These are phyloP conservation scores for Leccinum broughii DNA, from an alignment of 768 basidiomycete species.

Conservation along the genomic window DNA sequence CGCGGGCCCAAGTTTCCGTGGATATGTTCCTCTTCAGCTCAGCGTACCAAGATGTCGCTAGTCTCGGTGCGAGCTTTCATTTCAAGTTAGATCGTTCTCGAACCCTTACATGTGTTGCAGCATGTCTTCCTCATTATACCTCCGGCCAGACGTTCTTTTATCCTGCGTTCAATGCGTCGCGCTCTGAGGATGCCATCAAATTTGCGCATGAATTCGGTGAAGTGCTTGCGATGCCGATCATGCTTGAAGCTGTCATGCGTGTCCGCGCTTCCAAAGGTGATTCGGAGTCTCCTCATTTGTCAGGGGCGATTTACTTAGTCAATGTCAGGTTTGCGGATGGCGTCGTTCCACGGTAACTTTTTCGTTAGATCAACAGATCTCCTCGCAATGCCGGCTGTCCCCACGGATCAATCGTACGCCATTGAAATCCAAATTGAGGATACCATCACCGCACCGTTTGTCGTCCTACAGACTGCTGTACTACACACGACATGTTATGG, in stretches of 20 bases:
- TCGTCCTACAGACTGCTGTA: conserved; percentile 93
- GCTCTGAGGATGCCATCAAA: conserved; percentile 95
- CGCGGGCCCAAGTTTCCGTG: conserved; percentile 93
- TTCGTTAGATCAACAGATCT: conserved; percentile 97
- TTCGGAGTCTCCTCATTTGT: conserved; percentile 5
- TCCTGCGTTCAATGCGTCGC: conserved; percentile 93
- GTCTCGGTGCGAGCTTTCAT: conserved; percentile 55
- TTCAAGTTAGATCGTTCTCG: neutral
- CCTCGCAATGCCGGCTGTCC: conserved; percentile 94
- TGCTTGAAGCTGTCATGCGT: conserved; percentile 96
- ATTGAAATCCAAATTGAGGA: conserved; percentile 98
- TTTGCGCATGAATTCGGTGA: conserved; percentile 97
- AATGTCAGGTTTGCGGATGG: conserved; percentile 79
- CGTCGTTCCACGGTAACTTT: conserved; percentile 98
- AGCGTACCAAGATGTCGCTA: conserved; percentile 93
- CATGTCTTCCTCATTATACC: conserved; percentile 93
- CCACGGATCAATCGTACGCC: conserved; percentile 92
- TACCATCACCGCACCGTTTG: conserved; percentile 84
- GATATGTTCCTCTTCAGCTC: conserved; percentile 99
- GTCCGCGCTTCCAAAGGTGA: conserved; percentile 94
- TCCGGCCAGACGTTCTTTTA: conserved; percentile 98
- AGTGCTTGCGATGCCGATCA: conserved; percentile 90
- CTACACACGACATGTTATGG: conserved; percentile 94
- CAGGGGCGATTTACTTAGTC: neutral
- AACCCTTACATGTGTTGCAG: conserved; percentile 39